A percentile compares a stretch with the other conserved stretches of the same genome.
Conservation (phyloP, 108 stramenopile species). For the Cyclotella sp. region DNA sequence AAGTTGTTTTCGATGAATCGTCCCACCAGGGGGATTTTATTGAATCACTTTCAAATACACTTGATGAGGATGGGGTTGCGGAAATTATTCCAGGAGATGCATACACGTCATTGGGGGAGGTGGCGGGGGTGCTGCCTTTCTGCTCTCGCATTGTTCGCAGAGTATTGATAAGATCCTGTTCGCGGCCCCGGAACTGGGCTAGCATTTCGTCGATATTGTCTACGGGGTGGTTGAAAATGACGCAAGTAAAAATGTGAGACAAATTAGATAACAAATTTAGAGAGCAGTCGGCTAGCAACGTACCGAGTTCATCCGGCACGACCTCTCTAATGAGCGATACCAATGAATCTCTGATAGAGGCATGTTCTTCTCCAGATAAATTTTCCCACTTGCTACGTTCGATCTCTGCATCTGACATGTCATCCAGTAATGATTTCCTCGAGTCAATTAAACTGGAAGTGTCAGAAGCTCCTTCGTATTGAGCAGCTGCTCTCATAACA, state of each 20-base stretch:
- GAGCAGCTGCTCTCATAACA: constrained; percentile 42
- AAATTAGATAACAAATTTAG: not conserved
- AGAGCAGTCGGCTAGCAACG: not conserved
- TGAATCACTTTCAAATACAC: constrained; percentile 11
- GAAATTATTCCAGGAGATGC: constrained; percentile 9
- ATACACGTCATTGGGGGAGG: constrained; percentile 5
- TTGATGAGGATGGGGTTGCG: not conserved
- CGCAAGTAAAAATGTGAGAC: not conserved
- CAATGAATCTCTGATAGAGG: constrained; percentile 41
- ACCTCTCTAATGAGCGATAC: constrained; percentile 57
- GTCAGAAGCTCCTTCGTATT: constrained; percentile 46
- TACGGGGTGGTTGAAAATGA: not conserved
- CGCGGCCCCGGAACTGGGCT: constrained; percentile 57
- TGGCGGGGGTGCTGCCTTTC: not conserved
- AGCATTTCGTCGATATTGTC: constrained; percentile 74
- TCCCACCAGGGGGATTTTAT: constrained; percentile 11
- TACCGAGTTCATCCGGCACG: constrained; percentile 58
- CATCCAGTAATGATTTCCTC: constrained; percentile 6
- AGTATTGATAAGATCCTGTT: constrained; percentile 60
- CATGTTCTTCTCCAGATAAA: not conserved
- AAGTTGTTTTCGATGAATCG: constrained; percentile 3
- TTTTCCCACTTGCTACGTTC: constrained; percentile 21
- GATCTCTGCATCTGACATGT: constrained; percentile 10
- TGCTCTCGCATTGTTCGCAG: constrained; percentile 64
- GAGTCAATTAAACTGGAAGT: constrained; percentile 23